Conservation (phyloP, 352 stramenopile species). For the Phytophthora boehmeriae region DNA sequence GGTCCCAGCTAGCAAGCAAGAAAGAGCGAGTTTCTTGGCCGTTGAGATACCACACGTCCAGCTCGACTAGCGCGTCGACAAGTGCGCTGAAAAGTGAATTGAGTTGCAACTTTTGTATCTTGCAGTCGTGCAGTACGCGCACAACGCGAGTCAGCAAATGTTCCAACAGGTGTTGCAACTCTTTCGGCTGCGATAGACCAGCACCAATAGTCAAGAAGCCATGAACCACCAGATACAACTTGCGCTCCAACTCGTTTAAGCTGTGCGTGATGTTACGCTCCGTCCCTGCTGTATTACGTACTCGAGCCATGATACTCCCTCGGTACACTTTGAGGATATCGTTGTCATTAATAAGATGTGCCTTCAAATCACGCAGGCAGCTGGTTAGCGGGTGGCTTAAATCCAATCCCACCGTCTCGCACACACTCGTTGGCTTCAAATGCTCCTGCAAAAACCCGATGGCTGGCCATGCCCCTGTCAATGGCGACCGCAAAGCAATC, state of each 20-base stretch:
- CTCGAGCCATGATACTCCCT: conserved; percentile 42
- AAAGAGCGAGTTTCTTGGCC: conserved; percentile 56
- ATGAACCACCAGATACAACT: conserved; percentile 70
- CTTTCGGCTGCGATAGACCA: conserved; percentile 75
- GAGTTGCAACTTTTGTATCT: conserved; percentile 42
- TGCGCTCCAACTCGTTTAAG: conserved; percentile 43
- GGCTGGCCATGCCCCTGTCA: conserved; percentile 50
- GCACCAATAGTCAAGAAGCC: conserved; percentile 76
- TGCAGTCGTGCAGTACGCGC: conserved; percentile 66
- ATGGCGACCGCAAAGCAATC: conserved; percentile 39
- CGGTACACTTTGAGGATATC: conserved; percentile 63
- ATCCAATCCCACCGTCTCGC: conserved; percentile 65
- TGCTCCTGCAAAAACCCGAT: conserved; percentile 60
- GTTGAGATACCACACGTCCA: conserved; percentile 82
- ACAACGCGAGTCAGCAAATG: conserved; percentile 67
- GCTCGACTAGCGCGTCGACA: conserved; percentile 64
- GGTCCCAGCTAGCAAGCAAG: conserved; percentile 73
- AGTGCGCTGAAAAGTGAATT: conserved; percentile 68
- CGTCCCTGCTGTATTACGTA: conserved; percentile 23
- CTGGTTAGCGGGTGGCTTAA: conserved; percentile 67
- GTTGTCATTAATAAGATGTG: conserved; percentile 75
- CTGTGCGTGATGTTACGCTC: conserved; percentile 20
- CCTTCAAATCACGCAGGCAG: conserved; percentile 74
- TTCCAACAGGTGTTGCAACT: conserved; percentile 71
- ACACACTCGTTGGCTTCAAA: conserved; percentile 55